Evolutionary conservation across 257 asterid species (phyloP).

Genomic region (Gentiana dahurica): DNA sequence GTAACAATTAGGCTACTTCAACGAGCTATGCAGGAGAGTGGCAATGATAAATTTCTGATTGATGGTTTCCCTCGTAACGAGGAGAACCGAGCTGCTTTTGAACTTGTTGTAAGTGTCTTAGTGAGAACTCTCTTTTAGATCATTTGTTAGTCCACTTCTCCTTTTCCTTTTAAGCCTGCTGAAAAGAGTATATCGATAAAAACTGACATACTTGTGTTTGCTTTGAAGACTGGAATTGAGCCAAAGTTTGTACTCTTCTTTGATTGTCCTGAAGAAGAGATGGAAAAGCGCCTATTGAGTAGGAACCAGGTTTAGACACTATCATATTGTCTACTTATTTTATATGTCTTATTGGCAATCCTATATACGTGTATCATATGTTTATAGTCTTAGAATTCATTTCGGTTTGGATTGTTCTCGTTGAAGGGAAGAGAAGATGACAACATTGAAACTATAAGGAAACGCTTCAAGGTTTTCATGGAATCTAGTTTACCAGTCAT

Average conservation of each 20-base stretch:
- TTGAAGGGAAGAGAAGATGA: slow-evolving; percentile 46
- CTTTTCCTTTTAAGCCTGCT: not conserved
- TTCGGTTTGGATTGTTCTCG: not conserved
- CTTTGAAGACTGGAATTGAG: slow-evolving; percentile 61
- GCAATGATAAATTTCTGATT: slow-evolving; percentile 76
- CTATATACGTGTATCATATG: not conserved
- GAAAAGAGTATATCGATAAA: not conserved
- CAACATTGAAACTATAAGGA: slow-evolving; percentile 40
- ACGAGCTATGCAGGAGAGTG: slow-evolving; percentile 60
- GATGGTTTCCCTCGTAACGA: slow-evolving; percentile 97
- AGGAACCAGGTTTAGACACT: slow-evolving; percentile 25
- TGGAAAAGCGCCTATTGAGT: slow-evolving; percentile 36
- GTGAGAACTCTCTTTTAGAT: too few species aligned
- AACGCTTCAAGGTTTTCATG: slow-evolving; percentile 40
- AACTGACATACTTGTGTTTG: not conserved
- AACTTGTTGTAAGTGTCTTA: slow-evolving; percentile 47
- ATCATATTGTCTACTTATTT: not conserved
- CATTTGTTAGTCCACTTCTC: not conserved
- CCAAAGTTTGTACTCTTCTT: slow-evolving; percentile 54
- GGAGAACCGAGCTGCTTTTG: slow-evolving; percentile 90
- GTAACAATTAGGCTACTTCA: slow-evolving; percentile 75
- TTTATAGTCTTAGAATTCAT: not conserved
- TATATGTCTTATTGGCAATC: not conserved
- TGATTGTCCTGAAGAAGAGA: slow-evolving; percentile 39
- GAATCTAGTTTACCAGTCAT: slow-evolving; percentile 45